Evolutionary conservation across 2,329 filamentous ascomycete species (phyloP), one percentile per base, ranked within the genome.

Genomic region (Scytalidium lignicola): DNA sequence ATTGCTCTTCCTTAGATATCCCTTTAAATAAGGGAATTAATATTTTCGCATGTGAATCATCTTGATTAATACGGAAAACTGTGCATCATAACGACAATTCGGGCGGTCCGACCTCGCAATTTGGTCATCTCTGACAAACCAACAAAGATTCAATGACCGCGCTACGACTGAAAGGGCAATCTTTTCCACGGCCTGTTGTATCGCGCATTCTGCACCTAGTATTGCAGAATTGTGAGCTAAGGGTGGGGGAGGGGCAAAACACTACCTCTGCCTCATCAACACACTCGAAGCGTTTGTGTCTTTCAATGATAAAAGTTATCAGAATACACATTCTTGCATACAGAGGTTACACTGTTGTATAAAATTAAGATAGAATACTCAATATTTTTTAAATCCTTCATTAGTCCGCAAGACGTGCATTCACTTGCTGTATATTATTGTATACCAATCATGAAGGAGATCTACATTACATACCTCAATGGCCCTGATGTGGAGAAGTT

Each of bases 391-490:
- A n/a, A n/a, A n/a, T n/a, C n/a, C n/a, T n/a, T n/a, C n/a, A n/a
- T n/a, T n/a, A n/a, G n/a, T n/a, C n/a, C n/a, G n/a, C n/a, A n/a
- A n/a, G n/a, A n/a, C n/a, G n/a, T n/a, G n/a, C n/a, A n/a, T n/a
- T n/a, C n/a, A n/a, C n/a, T n/a, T 7, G 7, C 26, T 28, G 26
- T 28, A 28, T 28, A 7, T 13, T 28, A 28, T 28, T 28, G 7
- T 37, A 13, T 5, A 37, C n/a, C 15, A 13, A 37, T 37, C 15
- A 44, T 44, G 42, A 23, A 44, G 17, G 20, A 21, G n/a, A 44
- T 44, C 17, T 28, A 44, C 42, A 23, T 44, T 26, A 44, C 42
- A 4, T 44, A 44, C 17, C 23, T 44, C 20, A 44, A 44, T 20
- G 42, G 42, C 20, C 42, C 42, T 8, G 42, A 44, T 20, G 22